Evolutionary conservation across 169 alveolate genomes (phyloP).

Genomic region (Cryptosporidium parvum): DNA sequence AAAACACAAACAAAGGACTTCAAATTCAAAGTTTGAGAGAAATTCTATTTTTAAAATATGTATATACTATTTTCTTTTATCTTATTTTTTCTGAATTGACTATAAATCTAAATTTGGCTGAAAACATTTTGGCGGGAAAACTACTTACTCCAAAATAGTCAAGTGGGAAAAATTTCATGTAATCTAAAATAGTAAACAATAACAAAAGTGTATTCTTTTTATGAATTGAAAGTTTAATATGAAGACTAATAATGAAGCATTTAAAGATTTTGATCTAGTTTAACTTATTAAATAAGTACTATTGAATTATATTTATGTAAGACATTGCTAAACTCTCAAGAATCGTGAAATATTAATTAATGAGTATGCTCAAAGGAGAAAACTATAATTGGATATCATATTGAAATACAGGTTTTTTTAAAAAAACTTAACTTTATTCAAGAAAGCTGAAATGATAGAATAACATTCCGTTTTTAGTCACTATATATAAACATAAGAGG

Average conservation of each 20-base stretch:
- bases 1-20: not conserved
- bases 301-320: too few relatives aligned
- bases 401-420: not conserved
- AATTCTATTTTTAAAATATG: not conserved
- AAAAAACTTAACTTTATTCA: too few relatives aligned
- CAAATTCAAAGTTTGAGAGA: not conserved
- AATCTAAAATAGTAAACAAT: not conserved
- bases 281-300: too few relatives aligned
- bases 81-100: not conserved
- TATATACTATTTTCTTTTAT: not conserved
- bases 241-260: too few relatives aligned
- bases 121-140: constrained; percentile 4
- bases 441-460: too few relatives aligned
- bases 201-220: too few relatives aligned
- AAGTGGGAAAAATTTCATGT: not conserved
- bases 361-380: not conserved
- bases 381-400: too few relatives aligned
- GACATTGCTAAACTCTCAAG: not conserved
- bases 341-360: too few relatives aligned
- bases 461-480: not conserved
- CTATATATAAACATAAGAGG: not conserved
- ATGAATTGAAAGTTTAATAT: too few relatives aligned
- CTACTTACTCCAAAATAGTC: not conserved
- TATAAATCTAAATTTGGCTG: constrained; percentile 5
- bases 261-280: not conserved